Evolutionary conservation across 208 protist species (phyloP).

Genomic region (Spongospora subterranea): DNA sequence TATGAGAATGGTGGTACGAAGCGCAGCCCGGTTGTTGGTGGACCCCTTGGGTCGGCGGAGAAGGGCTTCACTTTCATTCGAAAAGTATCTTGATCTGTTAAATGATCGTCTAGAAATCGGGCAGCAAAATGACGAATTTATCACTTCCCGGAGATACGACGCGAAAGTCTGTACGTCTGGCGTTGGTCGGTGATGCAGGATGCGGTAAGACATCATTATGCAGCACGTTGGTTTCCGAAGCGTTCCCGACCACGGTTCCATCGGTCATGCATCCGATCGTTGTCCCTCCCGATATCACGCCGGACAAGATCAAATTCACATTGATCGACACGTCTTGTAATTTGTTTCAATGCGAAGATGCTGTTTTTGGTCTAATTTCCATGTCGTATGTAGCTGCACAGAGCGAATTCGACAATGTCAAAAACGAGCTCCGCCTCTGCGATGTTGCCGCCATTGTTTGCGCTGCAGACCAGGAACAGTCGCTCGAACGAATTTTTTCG

Average conservation of each 20-base stretch:
- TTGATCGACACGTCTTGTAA: slow-evolving; percentile 40
- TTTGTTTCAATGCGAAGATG: background rate
- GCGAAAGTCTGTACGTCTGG: background rate
- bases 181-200: background rate
- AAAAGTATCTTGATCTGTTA: too few relatives aligned
- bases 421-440: slow-evolving; percentile 6
- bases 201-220: slow-evolving; percentile 37
- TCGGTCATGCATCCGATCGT: slow-evolving; percentile 27
- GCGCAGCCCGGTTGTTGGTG: too few relatives aligned
- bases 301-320: slow-evolving; percentile 28
- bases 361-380: background rate
- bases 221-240: slow-evolving; percentile 45
- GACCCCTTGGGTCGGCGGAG: too few relatives aligned
- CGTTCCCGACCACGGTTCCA: slow-evolving; percentile 50
- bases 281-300: slow-evolving; percentile 38
- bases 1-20: too few relatives aligned
- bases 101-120: too few relatives aligned
- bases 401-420: background rate
- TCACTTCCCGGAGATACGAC: too few relatives aligned
- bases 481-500: background rate
- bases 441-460: slow-evolving; percentile 22
- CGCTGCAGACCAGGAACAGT: background rate
- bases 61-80: too few relatives aligned
- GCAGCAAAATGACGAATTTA: background rate
- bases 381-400: background rate